Evolutionary conservation across 1,284 basidiomycete genomes (phyloP).

Genomic region (Tetrapyrgos nigripes): DNA sequence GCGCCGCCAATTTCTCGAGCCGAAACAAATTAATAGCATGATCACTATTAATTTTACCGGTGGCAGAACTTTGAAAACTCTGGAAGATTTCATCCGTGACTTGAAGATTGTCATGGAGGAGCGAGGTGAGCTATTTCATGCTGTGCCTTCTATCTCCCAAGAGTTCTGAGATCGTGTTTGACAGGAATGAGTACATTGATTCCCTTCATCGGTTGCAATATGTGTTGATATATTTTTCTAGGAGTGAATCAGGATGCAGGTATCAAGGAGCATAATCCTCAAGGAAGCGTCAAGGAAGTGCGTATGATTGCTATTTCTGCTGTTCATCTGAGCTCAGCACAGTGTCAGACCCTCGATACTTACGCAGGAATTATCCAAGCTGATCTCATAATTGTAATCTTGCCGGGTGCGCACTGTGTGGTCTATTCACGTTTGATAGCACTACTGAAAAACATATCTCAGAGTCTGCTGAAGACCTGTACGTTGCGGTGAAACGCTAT

Average conservation of each 20-base stretch:
- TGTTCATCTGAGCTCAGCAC: no score
- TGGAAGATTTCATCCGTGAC: conserved; percentile 30
- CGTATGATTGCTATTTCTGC: no score
- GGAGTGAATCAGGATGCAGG: not conserved
- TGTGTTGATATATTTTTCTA: not conserved
- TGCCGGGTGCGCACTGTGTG: conserved; percentile 17
- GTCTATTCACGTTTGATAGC: conserved; percentile 19
- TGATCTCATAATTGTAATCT: conserved; percentile 3
- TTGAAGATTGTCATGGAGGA: conserved; percentile 31
- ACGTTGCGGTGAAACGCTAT: conserved; percentile 39
- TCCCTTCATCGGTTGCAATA: not conserved
- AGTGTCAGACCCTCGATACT: no score
- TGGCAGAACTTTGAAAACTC: conserved; percentile 2
- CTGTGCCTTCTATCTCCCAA: conserved; percentile 16
- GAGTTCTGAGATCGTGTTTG: not conserved
- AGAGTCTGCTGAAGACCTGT: conserved; percentile 36
- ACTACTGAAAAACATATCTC: conserved; percentile 40
- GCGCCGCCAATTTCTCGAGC: conserved; percentile 34
- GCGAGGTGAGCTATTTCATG: conserved; percentile 28
- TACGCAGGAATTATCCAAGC: no score
- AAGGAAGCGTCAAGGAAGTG: not conserved
- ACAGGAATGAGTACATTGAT: conserved; percentile 9
- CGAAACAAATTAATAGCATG: conserved; percentile 35
- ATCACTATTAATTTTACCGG: conserved; percentile 37
- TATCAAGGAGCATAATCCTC: not conserved